Percentiles rank a stretch among this genome's conserved stretches.
Conservation (phyloP, 306 rosid species). For the Vigna trinervia region DNA sequence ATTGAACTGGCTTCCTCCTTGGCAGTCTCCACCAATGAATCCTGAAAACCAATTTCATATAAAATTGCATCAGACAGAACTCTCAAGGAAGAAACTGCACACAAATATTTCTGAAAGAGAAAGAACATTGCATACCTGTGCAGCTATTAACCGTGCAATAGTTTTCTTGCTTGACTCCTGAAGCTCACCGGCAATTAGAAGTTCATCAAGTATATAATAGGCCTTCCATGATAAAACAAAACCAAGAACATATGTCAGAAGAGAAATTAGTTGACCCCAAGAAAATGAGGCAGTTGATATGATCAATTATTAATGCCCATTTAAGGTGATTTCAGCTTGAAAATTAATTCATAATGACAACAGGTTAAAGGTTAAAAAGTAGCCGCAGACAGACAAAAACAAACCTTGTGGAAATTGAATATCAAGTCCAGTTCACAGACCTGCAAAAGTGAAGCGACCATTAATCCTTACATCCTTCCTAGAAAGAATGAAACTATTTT, state of each 20-base stretch:
- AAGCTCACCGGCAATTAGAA: constrained; percentile 93
- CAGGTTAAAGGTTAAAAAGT: constrained; percentile 13
- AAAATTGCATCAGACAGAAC: constrained; percentile 29
- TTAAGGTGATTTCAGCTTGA: background rate
- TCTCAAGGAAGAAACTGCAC: background rate
- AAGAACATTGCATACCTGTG: constrained; percentile 66
- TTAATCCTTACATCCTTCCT: background rate
- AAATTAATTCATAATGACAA: background rate
- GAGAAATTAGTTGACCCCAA: background rate
- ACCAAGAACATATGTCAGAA: constrained; percentile 40
- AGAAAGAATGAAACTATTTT: background rate
- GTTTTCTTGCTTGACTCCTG: constrained; percentile 98
- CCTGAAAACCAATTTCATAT: constrained; percentile 53
- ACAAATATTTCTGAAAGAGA: background rate
- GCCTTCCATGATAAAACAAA: constrained; percentile 60
- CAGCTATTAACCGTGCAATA: constrained; percentile 87
- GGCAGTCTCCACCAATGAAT: constrained; percentile 94
- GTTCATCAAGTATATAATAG: constrained; percentile 86
- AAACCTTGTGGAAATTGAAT: constrained; percentile 93
- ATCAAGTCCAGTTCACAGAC: constrained; percentile 90
- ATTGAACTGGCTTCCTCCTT: constrained; percentile 89
- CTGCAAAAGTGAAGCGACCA: constrained; percentile 40
- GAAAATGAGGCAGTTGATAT: too few species aligned
- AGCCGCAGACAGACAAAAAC: background rate
- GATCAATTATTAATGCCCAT: background rate